Evolutionary conservation across 768 basidiomycete genomes (phyloP), one percentile per base, ranked within the genome.

Genomic region (Podaxis rugospora): DNA sequence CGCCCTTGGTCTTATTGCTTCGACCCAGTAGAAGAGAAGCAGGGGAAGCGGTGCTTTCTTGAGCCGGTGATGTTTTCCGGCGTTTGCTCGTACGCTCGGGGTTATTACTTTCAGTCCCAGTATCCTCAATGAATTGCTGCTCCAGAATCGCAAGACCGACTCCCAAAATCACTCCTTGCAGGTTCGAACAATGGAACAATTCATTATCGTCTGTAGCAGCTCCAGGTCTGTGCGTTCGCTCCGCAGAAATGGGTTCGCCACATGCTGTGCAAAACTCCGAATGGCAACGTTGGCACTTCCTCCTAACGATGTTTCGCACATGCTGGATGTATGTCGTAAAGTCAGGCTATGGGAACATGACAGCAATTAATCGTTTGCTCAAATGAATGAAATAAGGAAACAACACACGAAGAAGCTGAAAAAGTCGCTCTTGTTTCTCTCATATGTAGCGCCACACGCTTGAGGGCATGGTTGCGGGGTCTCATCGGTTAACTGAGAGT

Each of bases 91-190:
- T 77, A 61, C 78, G 70, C 13, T 71, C 66, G 49, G 71, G 72
- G 52, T 69, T 65, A 32, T 80, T 80, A 57, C 68, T 67, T 54
- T 54, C 63, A 6, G 46, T 44, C 40, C 76, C 74, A 16, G 66
- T 35, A 21, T 70, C 62, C 32, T 78, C 77, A 59, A 76, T 74
- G 68, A 88, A 95, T 37, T 81, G 73, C 57, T 84, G 79, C 71
- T 96, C 93, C 46, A 96, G 80, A 85, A 93, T 93, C 37, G 85
- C 85, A 47, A 96, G 81, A 7, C 95, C 95, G 40, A 96, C 81
- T n/a, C 95, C 95, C 4, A 98, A 78, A 64, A 97, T 87, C 13
- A 92, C 84, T 40, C 95, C 95, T 74, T 97, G 90, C 37, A 96
- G 71, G 68, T 92, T 90, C 5, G 92, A 82, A 72, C 95, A 97